Base-by-base conservation (phyloP, 2,329 filamentous ascomycete genomes). In the Fusarium drepaniforme region DNA sequence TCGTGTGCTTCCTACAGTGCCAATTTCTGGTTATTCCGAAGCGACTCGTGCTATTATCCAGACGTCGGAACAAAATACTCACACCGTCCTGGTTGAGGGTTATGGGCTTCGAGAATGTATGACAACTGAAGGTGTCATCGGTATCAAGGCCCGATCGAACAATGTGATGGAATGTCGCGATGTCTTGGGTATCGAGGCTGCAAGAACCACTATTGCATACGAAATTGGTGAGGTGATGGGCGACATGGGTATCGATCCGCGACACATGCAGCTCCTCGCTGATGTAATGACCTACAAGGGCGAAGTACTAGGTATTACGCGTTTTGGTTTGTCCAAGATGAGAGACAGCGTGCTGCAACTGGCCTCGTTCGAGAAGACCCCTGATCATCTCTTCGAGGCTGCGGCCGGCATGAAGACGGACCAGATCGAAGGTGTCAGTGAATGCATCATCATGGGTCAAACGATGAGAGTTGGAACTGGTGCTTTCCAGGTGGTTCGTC, bases 271-370 rank as follows among this genome's bases (percentile, higher is more conserved):
- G 82, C 90, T 99, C 21, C 90, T 99, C 2, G 96, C 97, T 13
- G 97, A 99, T 80, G 96, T 98, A 64, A 99, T 99, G 97, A 98
- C 97, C 1, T 98, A 96, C 89, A 98, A 98, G 86, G 97, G 97
- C 61, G 96, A 98, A 77, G 94, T 99, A 0, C 89, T 98, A 21
- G 97, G 97, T 62, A 99, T 99, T 81, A 99, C 97, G 3, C 93
- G 97, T 37, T 98, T 98, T 83, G 97, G 97, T 62, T 88, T 99
- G 30, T 94, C 95, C 67, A 99, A 98, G 88, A 98, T 98, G 93
- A 90, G 97, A 62, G 97, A 99, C 83, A 94, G 91, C 18, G 97
- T 98, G 13, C 86, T 99, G 66, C 97, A 99, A 83, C 89, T 99
- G 15, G 97, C 97, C 0, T 96, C 93, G 21, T 99, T 99, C 81